Evolutionary conservation across 148 eudicot genomes (phyloP).

Genomic region (Bassia scoparia): DNA sequence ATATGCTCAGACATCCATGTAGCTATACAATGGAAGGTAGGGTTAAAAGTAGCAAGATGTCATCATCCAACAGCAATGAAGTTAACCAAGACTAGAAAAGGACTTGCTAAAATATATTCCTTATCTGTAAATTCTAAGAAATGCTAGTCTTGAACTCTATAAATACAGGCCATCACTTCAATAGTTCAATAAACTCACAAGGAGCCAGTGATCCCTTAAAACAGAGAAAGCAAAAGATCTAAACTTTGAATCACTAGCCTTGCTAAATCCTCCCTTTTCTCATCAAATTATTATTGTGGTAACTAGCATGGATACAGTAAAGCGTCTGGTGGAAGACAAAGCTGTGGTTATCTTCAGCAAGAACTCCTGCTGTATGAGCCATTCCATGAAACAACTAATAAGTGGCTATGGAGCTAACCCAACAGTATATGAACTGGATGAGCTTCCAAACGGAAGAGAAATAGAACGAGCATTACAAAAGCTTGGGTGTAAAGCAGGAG

Average conservation of each 20-base stretch:
- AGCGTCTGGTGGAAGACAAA: conserved; percentile 32
- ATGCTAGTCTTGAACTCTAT: conserved; percentile 20
- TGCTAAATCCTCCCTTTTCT: conserved; percentile 1
- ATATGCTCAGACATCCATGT: conserved; percentile 16
- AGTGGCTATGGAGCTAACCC: conserved; percentile 38
- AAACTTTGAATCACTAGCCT: background rate
- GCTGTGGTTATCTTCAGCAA: conserved; percentile 40
- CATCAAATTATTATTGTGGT: background rate
- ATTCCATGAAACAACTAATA: conserved; percentile 37
- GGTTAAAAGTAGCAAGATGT: conserved; percentile 17
- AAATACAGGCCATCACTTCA: conserved; percentile 24
- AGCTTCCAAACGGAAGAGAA: conserved; percentile 38
- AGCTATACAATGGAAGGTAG: conserved; percentile 16
- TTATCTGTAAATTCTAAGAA: conserved; percentile 5
- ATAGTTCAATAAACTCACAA: background rate
- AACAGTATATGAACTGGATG: conserved; percentile 39
- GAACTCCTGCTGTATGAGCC: conserved; percentile 39
- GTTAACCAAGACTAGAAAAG: conserved; percentile 18
- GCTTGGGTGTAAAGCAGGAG: conserved; percentile 38
- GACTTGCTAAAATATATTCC: conserved; percentile 14
- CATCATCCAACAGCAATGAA: conserved; percentile 18
- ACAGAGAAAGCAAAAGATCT: background rate
- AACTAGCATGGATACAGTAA: conserved; percentile 30
- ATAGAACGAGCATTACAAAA: conserved; percentile 38
- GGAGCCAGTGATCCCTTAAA: conserved; percentile 10